These are phyloP conservation scores for Metarhizium guizhouense DNA, from an alignment of 2,329 filamentous ascomycete genomes.

Conservation along the genomic window DNA sequence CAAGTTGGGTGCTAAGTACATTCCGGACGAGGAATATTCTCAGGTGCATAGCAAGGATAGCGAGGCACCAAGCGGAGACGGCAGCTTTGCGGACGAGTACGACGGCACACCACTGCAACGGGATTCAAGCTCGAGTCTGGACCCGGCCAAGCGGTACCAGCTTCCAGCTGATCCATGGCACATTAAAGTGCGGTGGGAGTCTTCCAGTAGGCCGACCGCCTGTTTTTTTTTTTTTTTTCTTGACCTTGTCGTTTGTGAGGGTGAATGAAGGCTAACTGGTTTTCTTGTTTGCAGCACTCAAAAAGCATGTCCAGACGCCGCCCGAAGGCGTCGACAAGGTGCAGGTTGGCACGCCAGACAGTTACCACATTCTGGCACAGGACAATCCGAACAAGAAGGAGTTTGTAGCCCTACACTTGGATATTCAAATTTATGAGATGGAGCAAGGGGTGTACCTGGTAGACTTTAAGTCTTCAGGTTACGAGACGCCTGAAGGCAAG, in stretches of 20 bases:
- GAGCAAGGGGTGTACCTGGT: constrained; percentile 90
- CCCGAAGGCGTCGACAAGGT: constrained; percentile 9
- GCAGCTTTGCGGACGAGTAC: constrained; percentile 31
- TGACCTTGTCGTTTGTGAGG: not conserved
- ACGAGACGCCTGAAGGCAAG: constrained; percentile 70
- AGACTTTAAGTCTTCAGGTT: constrained; percentile 97
- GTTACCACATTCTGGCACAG: constrained; percentile 30
- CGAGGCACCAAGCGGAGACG: constrained; percentile 24
- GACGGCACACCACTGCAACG: constrained; percentile 24
- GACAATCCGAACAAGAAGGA: constrained; percentile 39
- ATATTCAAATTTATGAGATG: constrained; percentile 93
- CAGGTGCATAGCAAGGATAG: constrained; percentile 34
- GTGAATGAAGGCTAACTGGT: not conserved
- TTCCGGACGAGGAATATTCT: constrained; percentile 54
- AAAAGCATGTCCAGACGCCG: constrained; percentile 2
- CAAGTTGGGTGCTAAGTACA: constrained; percentile 84
- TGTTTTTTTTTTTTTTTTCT: not conserved
- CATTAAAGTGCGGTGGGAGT: constrained; percentile 81
- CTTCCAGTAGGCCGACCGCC: constrained; percentile 57
- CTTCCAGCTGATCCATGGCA: constrained; percentile 95
- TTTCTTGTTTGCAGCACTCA: constrained; percentile 4
- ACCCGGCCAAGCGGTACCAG: constrained; percentile 58
- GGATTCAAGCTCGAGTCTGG: constrained; percentile 32
- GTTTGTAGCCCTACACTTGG: constrained; percentile 85
- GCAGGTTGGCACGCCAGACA: constrained; percentile 19